Evolutionary conservation across 2,329 filamentous ascomycete genomes (phyloP), one percentile per base, ranked within the genome.

Genomic region (Zarea fungicola): DNA sequence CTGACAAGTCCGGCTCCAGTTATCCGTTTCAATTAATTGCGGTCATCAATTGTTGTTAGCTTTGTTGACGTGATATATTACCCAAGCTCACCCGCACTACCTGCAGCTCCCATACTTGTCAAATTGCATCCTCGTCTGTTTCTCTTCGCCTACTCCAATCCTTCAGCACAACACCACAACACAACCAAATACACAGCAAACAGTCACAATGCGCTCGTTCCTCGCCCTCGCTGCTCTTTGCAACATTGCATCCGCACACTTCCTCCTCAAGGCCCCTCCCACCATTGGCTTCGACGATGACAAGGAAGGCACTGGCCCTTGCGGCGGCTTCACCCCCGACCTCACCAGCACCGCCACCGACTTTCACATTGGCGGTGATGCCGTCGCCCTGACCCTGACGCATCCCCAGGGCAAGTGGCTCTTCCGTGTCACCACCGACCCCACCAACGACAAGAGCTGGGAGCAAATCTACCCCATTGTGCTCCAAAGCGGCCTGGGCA

Each of bases 361-460:
- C 55, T 82, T 82, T 63, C 73, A 81, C 59, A 75, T 82, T 51
- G 77, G 66, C 55, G 78, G 79, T 55, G 75, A 81, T 55, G 65
- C 74, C 49, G 66, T 83, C 28, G 68, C 70, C 51, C 58, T 76
- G 42, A 64, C 62, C 7, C 67, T 73, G 7, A 71, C 69, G 3
- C 80, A 84, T 58, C 67, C 75, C 4, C 69, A 78, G 59, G 66
- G 69, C 55, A 77, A 68, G 48, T 83, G 73, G 74, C 69, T 83
- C 14, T 77, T 80, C 67, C 78, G 80, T 53, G 76, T 72, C 54
- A 83, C 78, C 11, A 66, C 74, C 18, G 78, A 80, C 56, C 19
- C 28, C n/a, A 6, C 36, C 28, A 56, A 66, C 41, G 67, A 67
- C 10, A 58, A 60, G 37, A 64, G 66, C 18, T 83, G 80, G 80